These are phyloP conservation scores for Plasmodium malariae DNA, from an alignment of 169 alveolate genomes.

Conservation along the genomic window DNA sequence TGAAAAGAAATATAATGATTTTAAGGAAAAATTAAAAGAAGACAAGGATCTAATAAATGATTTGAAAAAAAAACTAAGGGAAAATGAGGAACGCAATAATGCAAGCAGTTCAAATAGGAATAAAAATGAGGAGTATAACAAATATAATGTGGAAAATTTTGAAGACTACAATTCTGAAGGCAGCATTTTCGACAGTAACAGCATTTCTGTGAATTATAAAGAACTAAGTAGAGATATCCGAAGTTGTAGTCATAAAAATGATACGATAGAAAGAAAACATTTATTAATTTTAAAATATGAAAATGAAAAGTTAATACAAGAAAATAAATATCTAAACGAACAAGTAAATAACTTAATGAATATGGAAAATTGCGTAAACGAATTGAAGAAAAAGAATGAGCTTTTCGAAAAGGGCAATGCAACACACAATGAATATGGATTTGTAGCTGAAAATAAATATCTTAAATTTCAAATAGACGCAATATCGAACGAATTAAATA, in stretches of 20 bases:
- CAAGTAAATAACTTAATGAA: constrained; percentile 33
- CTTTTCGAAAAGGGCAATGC: constrained; percentile 2
- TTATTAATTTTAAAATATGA: constrained; percentile 27
- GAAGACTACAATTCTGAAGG: neutral
- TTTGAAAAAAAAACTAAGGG: constrained; percentile 64
- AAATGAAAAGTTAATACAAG: constrained; percentile 64
- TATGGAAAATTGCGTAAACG: constrained; percentile 26
- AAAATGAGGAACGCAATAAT: constrained; percentile 40
- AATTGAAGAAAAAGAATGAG: constrained; percentile 26
- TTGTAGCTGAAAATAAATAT: constrained; percentile 55
- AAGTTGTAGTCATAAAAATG: constrained; percentile 9
- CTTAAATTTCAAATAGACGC: constrained; percentile 54
- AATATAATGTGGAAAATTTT: neutral
- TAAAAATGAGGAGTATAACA: neutral
- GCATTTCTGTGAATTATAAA: constrained; percentile 26
- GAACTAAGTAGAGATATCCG: constrained; percentile 30
- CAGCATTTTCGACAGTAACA: neutral
- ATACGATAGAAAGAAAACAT: constrained; percentile 26
- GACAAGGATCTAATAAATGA: constrained; percentile 62
- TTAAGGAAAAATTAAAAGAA: constrained; percentile 65
- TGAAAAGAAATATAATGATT: constrained; percentile 39
- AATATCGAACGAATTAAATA: constrained; percentile 38
- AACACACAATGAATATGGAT: constrained; percentile 10
- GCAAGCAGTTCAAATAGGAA: neutral
- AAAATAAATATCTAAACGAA: constrained; percentile 56